Evolutionary conservation across 2,329 filamentous ascomycete genomes (phyloP), one percentile per base, ranked within the genome.

Genomic region (Chaetomium sp.): DNA sequence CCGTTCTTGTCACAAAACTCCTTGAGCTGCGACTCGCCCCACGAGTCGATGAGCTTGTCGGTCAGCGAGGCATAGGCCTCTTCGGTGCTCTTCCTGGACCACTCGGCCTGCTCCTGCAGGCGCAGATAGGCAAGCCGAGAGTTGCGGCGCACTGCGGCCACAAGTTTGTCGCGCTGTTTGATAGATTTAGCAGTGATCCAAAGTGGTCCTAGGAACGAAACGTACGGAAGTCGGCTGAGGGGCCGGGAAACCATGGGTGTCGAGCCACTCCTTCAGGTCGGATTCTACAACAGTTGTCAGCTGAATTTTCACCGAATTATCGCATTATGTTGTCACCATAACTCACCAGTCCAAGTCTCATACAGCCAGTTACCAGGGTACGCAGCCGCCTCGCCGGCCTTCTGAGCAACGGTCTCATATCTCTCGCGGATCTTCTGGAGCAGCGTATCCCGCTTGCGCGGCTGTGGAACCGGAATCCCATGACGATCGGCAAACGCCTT

Each of bases 341-440:
- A 62, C 67, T 5, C 55, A 71, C 70, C 74, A 52, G 88, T 86
- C 94, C 94, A 99, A 6, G 86, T 79, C 58, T 85, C 80, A 69
- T 96, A 99, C 44, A 97, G 76, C 94, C 94, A 97, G 74, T 96
- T 84, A 41, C 94, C 94, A 37, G 94, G 94, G 68, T 97, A 97
- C n/a, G 84, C 75, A 52, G 82, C 75, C 11, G 89, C 87, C 73
- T 96, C 87, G 58, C 89, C 89, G 9, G 71, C 70, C 72, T 84
- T 85, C 72, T 89, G 85, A 12, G 92, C 90, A 55, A 85, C 73
- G 1, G 81, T 73, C 64, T 96, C 88, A 68, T 95, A 97, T 72
- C 84, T 91, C 61, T 87, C 79, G 60, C 92, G 89, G 58, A 85
- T 82, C 65, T 89, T 83, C 65, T 87, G 80, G 62, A 97, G 79